Base-by-base conservation (phyloP, 139 green algal genomes). In the Coelastrella sp. region DNA sequence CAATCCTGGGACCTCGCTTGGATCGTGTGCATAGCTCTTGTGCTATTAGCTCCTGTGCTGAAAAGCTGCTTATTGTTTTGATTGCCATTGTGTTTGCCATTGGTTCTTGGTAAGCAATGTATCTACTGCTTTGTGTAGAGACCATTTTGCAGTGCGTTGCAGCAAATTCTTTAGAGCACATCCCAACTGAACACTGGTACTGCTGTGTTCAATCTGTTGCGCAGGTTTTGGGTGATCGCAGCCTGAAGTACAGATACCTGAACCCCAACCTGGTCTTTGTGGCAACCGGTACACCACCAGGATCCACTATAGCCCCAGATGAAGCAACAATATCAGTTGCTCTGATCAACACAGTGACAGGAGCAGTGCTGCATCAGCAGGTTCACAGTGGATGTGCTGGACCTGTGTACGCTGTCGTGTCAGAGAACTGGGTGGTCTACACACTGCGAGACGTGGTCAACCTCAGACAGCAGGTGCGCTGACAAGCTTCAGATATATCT, bases 231-330 rank as follows among this genome's bases (percentile, higher is more conserved):
- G 97, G 96, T 22, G 95, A 98, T 89, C 95, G 95, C 60, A 95
- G 80, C 92, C 93, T 99, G 80, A 96, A 98, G 86, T 97, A 97
- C 94, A 98, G 98, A 73, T 98, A 99, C 93, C 88, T 99, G 23
- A 98, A 97, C 93, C 96, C 95, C 85, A 99, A 99, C 94, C 94
- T 93, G 6, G 80, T 98, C 16, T 95, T 99, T n/a, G 88, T 99
- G 19, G 97, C 95, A 10, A 96, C 92, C 0, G 96, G 96, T 14
- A 54, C 56, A 3, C 17, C 80, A 6, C 61, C 64, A 61, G 73
- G 20, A 11, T 47, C 64, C 0, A 5, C 58, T 5, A 0, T 57
- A 0, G 64, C 68, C 19, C 4, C 61, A 3, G 89, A 89, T 13
- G 17, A 87, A 47, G 23, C 84, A 7, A 61, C 83, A 17, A 87